Evolutionary conservation across 2,329 filamentous ascomycete genomes (phyloP).

Genomic region (Neopestalotiopsis sp.): DNA sequence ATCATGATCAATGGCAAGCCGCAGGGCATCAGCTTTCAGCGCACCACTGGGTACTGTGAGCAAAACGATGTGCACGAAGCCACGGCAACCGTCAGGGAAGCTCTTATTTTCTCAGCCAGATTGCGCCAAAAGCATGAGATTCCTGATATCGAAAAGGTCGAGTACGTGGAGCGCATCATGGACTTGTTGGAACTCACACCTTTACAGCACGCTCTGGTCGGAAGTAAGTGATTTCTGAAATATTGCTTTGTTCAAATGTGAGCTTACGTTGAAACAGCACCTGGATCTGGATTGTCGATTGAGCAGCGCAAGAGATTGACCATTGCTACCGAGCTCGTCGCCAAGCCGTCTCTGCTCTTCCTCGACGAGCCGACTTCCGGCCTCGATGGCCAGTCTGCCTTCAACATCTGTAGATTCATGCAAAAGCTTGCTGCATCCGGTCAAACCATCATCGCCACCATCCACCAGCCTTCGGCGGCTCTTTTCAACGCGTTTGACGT

Average conservation of each 20-base stretch:
- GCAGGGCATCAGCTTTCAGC: conserved; percentile 65
- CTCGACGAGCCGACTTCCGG: conserved; percentile 67
- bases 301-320: conserved; percentile 68
- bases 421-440: conserved; percentile 64
- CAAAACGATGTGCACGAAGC: conserved; percentile 70
- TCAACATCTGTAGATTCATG: conserved; percentile 66
- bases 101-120: conserved; percentile 70
- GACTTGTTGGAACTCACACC: conserved; percentile 68
- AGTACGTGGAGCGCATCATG: conserved; percentile 70
- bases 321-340: conserved; percentile 72
- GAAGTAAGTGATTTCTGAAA: conserved; percentile 36
- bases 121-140: conserved; percentile 62
- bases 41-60: conserved; percentile 71
- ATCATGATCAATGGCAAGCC: conserved; percentile 66
- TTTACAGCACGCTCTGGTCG: conserved; percentile 68
- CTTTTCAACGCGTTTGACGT: conserved; percentile 63
- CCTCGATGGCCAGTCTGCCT: conserved; percentile 62
- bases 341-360: conserved; percentile 70
- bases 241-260: too few species aligned
- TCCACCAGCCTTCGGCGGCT: conserved; percentile 62
- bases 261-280: conserved; percentile 27
- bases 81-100: conserved; percentile 69
- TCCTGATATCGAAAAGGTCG: conserved; percentile 64
- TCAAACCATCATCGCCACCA: conserved; percentile 64
- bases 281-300: conserved; percentile 51